Evolutionary conservation across 2,329 filamentous ascomycete genomes (phyloP), one percentile per base, ranked within the genome.

Genomic region (Neobulgaria alba): DNA sequence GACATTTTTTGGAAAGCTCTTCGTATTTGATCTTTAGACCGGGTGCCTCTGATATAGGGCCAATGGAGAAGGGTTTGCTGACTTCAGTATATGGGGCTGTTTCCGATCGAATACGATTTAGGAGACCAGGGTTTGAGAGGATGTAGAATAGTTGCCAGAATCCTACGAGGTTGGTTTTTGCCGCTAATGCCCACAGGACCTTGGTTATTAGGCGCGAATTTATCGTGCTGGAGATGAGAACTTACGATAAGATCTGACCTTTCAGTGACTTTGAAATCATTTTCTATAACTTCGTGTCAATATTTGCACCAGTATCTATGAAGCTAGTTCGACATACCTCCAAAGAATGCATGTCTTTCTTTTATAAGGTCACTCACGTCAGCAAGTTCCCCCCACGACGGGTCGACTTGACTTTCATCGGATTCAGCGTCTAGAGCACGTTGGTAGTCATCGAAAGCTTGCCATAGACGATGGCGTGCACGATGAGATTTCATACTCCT

Each of bases 141-240:
- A 74, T 63, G 36, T 68, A 65, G 18, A 68, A 56, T 7, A 72
- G 46, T 45, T 67, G 64, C 69, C 71, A 74, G 52, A 71, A 73
- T n/a, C 67, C 62, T 39, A 76, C 56, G 3, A 65, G 63, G 37
- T 68, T 68, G 4, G 68, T 63, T 47, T 77, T 74, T 12, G 67
- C 68, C 48, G 73, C 69, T 53, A 71, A 60, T 8, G 70, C 70
- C 72, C 73, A 77, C 17, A 75, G 55, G 5, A 76, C 52, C 56
- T 58, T 15, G 12, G 5, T 15, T n/a, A 20, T 35, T 35, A 16
- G 23, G 9, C 18, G 12, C 8, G n/a, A 5, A 38, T 29, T 17
- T 4, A 10, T 10, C 15, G 18, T 18, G 14, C 10, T 14, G 20
- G 7, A 21, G 15, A 5, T 17, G 7, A 16, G 29, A 30, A 39